phyloP scores from a whole-genome alignment of 2,329 filamentous ascomycete genomes.

The Botrytis tulipae region DNA sequence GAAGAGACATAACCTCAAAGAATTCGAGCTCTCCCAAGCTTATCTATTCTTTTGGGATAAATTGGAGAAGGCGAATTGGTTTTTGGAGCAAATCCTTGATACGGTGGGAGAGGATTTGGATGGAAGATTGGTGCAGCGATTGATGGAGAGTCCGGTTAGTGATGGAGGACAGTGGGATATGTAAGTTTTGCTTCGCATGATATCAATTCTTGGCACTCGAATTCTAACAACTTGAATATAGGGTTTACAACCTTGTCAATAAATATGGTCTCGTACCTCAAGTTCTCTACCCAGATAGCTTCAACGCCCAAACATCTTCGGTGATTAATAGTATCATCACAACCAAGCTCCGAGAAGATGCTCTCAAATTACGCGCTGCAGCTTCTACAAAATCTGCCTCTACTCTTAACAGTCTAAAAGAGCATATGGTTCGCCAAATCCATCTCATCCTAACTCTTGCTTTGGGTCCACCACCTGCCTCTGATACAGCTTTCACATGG shows the following conservation, averaged over 20 bases:
- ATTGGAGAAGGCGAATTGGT: slow-evolving; percentile 87
- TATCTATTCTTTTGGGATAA: slow-evolving; percentile 96
- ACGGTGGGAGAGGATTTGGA: slow-evolving; percentile 71
- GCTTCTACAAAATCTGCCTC: slow-evolving; percentile 35
- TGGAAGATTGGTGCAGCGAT: slow-evolving; percentile 66
- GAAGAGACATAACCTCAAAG: slow-evolving; percentile 73
- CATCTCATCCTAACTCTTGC: slow-evolving; percentile 79
- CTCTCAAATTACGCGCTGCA: slow-evolving; percentile 66
- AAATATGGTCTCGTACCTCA: slow-evolving; percentile 92
- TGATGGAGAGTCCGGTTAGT: slow-evolving; percentile 66
- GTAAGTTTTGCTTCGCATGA: not conserved
- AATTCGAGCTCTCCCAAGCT: slow-evolving; percentile 82
- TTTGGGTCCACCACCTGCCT: slow-evolving; percentile 73
- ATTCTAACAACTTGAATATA: not conserved
- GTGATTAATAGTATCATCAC: slow-evolving; percentile 73
- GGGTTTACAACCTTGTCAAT: slow-evolving; percentile 75
- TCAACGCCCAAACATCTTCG: slow-evolving; percentile 69
- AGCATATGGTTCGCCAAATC: slow-evolving; percentile 75
- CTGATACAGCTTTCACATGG: slow-evolving; percentile 73
- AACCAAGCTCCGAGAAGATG: slow-evolving; percentile 84
- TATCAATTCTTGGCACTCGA: not conserved
- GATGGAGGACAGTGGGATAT: slow-evolving; percentile 94
- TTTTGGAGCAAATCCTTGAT: slow-evolving; percentile 78
- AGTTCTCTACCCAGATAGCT: slow-evolving; percentile 75
- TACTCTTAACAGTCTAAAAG: slow-evolving; percentile 50